A percentile compares a stretch with the other conserved stretches of the same genome.
Evolutionary conservation across 2,329 filamentous ascomycete genomes (phyloP).

Genomic region (Hirsutella rhossiliensis): DNA sequence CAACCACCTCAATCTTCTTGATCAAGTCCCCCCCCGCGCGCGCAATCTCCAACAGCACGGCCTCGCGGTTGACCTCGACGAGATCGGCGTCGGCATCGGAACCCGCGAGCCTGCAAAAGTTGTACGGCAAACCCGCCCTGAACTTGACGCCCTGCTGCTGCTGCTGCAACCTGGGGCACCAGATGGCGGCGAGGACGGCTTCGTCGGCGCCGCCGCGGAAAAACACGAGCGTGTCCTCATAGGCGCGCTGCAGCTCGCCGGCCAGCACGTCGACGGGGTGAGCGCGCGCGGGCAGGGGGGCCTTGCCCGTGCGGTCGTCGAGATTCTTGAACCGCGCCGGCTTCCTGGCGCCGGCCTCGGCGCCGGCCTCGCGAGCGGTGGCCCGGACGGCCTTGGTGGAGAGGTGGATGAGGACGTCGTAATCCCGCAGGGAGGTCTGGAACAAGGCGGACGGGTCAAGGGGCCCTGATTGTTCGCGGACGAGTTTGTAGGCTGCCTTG

Average conservation of each 20-base stretch:
- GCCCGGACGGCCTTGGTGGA: slow-evolving; percentile 38
- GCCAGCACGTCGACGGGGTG: slow-evolving; percentile 53
- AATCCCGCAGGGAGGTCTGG: slow-evolving; percentile 59
- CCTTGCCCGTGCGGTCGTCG: slow-evolving; percentile 39
- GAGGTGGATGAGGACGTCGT: slow-evolving; percentile 75
- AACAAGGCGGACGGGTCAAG: slow-evolving; percentile 51
- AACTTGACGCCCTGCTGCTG: slow-evolving; percentile 37
- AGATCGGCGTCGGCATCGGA: slow-evolving; percentile 28
- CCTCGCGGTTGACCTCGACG: slow-evolving; percentile 54
- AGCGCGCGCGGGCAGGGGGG: slow-evolving; percentile 36
- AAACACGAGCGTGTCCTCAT: slow-evolving; percentile 61
- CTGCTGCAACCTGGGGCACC: slow-evolving; percentile 40
- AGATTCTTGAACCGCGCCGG: slow-evolving; percentile 71
- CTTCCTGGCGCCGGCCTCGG: slow-evolving; percentile 22
- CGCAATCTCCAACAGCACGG: slow-evolving; percentile 61
- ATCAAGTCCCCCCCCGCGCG: slow-evolving; percentile 57
- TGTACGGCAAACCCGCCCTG: slow-evolving; percentile 59
- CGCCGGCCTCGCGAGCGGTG: slow-evolving; percentile 24
- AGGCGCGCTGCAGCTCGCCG: slow-evolving; percentile 53
- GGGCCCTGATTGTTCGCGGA: slow-evolving; percentile 38
- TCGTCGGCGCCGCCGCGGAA: slow-evolving; percentile 59
- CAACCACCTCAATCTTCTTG: slow-evolving; percentile 44
- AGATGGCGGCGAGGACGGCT: slow-evolving; percentile 41
- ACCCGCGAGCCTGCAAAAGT: slow-evolving; percentile 23
- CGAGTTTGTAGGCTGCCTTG: slow-evolving; percentile 56